Percentiles rank a stretch among this genome's conserved stretches.
Evolutionary conservation across 1,139 yeast species (phyloP).

Genomic region (Candida labiduridarum): DNA sequence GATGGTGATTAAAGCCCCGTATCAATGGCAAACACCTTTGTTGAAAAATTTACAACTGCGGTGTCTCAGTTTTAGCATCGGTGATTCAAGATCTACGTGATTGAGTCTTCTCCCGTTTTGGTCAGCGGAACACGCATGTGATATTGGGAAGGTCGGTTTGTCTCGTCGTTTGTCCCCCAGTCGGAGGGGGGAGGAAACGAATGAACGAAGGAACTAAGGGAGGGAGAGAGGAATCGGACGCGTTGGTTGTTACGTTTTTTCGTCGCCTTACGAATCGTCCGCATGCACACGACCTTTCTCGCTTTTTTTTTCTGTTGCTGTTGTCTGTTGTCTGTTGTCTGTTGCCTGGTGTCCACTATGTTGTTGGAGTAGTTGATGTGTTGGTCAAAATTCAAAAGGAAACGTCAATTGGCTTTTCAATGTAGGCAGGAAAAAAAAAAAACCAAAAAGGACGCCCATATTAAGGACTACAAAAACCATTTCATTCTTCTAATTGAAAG

Average conservation of each 20-base stretch:
- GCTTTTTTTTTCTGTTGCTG: not conserved
- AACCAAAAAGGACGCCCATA: not conserved
- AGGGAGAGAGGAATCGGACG: no score
- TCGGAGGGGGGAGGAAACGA: no score
- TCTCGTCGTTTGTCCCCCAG: no score
- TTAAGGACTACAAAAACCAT: not conserved
- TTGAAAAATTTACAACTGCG: not conserved
- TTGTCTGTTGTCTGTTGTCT: constrained; percentile 1
- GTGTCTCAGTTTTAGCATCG: no score
- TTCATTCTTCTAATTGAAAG: not conserved
- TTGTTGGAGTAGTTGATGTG: constrained; percentile 9
- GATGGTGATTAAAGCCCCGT: not conserved
- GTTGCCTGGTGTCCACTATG: not conserved
- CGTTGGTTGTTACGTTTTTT: no score
- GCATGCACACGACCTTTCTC: not conserved
- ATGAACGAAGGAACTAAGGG: no score
- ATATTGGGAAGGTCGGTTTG: not conserved
- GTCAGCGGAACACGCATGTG: not conserved
- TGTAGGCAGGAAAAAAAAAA: not conserved
- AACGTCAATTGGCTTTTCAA: not conserved
- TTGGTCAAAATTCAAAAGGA: constrained; percentile 10
- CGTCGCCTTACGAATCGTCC: not conserved
- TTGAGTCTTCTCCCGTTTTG: no score
- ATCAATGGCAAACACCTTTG: not conserved
- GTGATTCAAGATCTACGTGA: no score